phyloP scores from a whole-genome alignment of 2,329 filamentous ascomycete species.

The Paraphaeosphaeria sporulosa region DNA sequence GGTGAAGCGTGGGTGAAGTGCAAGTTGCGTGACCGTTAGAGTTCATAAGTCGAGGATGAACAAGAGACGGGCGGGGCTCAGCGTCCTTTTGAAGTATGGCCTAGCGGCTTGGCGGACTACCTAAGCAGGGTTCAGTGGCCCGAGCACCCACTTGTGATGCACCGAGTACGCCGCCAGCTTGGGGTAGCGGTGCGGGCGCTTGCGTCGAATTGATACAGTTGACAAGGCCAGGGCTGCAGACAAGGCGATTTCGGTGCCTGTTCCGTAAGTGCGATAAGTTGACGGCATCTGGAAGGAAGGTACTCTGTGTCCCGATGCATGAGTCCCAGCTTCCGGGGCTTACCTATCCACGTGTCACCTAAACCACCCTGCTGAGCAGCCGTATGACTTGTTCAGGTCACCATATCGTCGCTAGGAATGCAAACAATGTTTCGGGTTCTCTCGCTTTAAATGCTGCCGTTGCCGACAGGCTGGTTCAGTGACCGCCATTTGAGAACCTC shows the following conservation, averaged over 20 bases:
- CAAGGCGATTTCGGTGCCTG: neutral
- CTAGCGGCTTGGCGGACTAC: slow-evolving; percentile 21
- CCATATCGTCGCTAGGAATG: slow-evolving; percentile 37
- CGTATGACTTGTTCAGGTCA: slow-evolving; percentile 39
- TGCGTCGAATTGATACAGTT: slow-evolving; percentile 3
- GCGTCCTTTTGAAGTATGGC: slow-evolving; percentile 28
- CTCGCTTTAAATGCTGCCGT: slow-evolving; percentile 19
- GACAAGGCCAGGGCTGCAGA: slow-evolving; percentile 1
- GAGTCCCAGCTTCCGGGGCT: slow-evolving; percentile 23
- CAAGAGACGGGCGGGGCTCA: slow-evolving; percentile 28
- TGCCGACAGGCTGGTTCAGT: slow-evolving; percentile 15
- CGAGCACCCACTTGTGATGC: neutral
- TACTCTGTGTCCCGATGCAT: slow-evolving; percentile 18
- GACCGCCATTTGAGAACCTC: neutral
- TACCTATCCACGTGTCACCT: slow-evolving; percentile 46
- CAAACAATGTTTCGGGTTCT: slow-evolving; percentile 39
- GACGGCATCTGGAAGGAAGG: slow-evolving; percentile 6
- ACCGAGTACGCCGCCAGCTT: slow-evolving; percentile 8
- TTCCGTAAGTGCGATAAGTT: slow-evolving; percentile 5
- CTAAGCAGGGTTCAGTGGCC: slow-evolving; percentile 18
- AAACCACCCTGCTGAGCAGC: slow-evolving; percentile 25
- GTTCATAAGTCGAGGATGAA: slow-evolving; percentile 46
- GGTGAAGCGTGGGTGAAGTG: slow-evolving; percentile 28
- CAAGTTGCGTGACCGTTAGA: slow-evolving; percentile 32
- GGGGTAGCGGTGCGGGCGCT: slow-evolving; percentile 1